Evolutionary conservation across 1,284 basidiomycete species (phyloP).

Genomic region (Peniophora sp.): DNA sequence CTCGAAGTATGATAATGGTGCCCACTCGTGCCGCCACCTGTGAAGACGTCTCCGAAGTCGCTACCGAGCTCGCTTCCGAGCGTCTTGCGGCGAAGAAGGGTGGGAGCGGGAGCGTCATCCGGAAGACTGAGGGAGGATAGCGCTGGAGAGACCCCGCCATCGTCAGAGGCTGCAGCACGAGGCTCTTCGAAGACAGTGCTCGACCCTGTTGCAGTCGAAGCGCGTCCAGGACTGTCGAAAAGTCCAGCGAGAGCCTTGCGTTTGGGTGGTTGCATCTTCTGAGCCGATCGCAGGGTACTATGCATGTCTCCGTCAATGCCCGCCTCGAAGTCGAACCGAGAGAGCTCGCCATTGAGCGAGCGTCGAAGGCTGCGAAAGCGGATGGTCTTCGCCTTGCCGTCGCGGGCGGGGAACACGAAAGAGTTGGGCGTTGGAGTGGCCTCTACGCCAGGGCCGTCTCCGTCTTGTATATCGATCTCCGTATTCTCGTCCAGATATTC

Average conservation of each 20-base stretch:
- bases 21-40: constrained; percentile 18
- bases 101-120: constrained; percentile 1
- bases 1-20: constrained; percentile 39
- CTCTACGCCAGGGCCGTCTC: constrained; percentile 21
- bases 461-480: constrained; percentile 35
- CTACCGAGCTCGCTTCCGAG: constrained; percentile 50
- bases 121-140: constrained; percentile 14
- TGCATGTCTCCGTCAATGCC: constrained; percentile 26
- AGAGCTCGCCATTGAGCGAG: constrained; percentile 24
- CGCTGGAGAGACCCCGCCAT: constrained; percentile 10
- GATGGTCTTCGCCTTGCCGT: constrained; percentile 20
- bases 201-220: background rate
- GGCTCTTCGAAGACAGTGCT: constrained; percentile 1
- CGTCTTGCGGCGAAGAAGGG: constrained; percentile 23
- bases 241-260: constrained; percentile 60
- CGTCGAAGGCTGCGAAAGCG: constrained; percentile 36
- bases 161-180: background rate
- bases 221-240: constrained; percentile 33
- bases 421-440: constrained; percentile 10
- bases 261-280: constrained; percentile 11
- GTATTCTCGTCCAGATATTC: constrained; percentile 59
- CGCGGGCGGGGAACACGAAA: constrained; percentile 1
- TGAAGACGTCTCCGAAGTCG: constrained; percentile 34
- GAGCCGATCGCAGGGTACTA: constrained; percentile 22
- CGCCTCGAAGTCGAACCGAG: constrained; percentile 14